phyloP scores from a whole-genome alignment of 1,284 basidiomycete species.

The Papiliotrema laurentii region DNA sequence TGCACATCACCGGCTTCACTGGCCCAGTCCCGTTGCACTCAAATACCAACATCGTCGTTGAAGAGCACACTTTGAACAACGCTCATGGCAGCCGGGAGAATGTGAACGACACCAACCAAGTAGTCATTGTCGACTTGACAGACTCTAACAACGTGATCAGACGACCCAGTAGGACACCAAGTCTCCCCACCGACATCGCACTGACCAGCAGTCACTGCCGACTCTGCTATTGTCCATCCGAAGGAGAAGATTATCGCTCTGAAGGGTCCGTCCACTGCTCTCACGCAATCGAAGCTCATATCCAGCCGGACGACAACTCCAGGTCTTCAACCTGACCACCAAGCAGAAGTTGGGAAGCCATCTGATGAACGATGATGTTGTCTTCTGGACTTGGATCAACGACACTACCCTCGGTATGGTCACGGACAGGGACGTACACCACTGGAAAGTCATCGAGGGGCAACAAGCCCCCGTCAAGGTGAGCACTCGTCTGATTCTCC shows the following conservation, averaged over 20 bases:
- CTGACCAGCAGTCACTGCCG: slow-evolving; percentile 65
- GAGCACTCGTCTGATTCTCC: slow-evolving; percentile 1
- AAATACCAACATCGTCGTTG: too few species aligned
- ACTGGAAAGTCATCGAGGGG: slow-evolving; percentile 68
- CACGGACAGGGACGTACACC: slow-evolving; percentile 88
- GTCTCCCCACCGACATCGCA: slow-evolving; percentile 4
- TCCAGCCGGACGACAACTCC: slow-evolving; percentile 84
- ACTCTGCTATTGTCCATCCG: slow-evolving; percentile 99
- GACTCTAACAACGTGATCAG: slow-evolving; percentile 95
- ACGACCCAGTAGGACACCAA: slow-evolving; percentile 62
- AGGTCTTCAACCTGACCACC: slow-evolving; percentile 96
- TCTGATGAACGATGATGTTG: slow-evolving; percentile 87
- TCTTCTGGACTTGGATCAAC: slow-evolving; percentile 99
- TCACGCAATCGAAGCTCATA: slow-evolving; percentile 1
- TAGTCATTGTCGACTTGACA: slow-evolving; percentile 92
- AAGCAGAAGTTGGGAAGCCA: slow-evolving; percentile 98
- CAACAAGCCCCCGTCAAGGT: slow-evolving; percentile 43
- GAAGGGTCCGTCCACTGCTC: slow-evolving; percentile 60
- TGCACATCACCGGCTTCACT: not conserved
- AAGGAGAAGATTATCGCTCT: slow-evolving; percentile 94
- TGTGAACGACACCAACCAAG: slow-evolving; percentile 75
- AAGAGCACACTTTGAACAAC: too few species aligned
- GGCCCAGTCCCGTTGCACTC: not conserved
- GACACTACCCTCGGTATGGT: slow-evolving; percentile 90
- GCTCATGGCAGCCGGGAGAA: slow-evolving; percentile 33